phyloP scores from a whole-genome alignment of 139 green algal species.

The Micractinium conductrix region DNA sequence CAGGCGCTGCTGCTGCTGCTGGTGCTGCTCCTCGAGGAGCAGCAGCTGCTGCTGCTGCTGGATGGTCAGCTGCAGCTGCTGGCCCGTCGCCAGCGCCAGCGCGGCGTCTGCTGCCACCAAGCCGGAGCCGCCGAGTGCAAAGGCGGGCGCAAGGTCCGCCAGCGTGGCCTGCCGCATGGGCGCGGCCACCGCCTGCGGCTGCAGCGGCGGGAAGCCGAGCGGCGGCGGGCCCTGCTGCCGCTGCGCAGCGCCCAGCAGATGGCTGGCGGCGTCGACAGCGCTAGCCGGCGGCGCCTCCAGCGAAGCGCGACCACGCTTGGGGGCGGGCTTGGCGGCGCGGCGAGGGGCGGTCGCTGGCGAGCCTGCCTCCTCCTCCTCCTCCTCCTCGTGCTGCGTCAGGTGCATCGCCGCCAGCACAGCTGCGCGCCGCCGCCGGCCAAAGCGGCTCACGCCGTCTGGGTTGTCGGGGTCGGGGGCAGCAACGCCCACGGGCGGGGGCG shows the following conservation, averaged over 20 bases:
- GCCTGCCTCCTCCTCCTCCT: neutral
- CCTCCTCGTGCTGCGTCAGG: neutral
- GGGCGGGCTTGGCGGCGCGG: neutral
- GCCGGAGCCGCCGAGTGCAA: neutral
- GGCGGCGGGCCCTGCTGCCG: neutral
- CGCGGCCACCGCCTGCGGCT: neutral
- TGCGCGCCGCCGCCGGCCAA: neutral
- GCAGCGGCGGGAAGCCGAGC: neutral
- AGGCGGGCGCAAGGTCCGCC: neutral
- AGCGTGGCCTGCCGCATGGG: neutral
- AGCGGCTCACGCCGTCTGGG: neutral
- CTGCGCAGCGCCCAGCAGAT: neutral
- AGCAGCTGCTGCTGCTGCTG: conserved; percentile 7
- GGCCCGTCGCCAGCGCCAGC: neutral
- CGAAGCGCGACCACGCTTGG: neutral
- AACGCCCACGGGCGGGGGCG: neutral
- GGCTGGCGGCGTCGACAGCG: neutral
- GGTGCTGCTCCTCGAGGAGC: conserved; percentile 20
- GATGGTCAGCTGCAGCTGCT: conserved; percentile 1
- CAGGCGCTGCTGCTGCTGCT: conserved; percentile 5
- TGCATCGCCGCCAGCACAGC: neutral
- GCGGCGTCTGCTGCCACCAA: neutral
- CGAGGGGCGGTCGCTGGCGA: neutral
- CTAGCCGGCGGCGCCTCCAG: neutral
- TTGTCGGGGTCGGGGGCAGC: too few relatives aligned